Base-by-base conservation (phyloP, 106 monocot genomes). In the Dioscorea alata region DNA sequence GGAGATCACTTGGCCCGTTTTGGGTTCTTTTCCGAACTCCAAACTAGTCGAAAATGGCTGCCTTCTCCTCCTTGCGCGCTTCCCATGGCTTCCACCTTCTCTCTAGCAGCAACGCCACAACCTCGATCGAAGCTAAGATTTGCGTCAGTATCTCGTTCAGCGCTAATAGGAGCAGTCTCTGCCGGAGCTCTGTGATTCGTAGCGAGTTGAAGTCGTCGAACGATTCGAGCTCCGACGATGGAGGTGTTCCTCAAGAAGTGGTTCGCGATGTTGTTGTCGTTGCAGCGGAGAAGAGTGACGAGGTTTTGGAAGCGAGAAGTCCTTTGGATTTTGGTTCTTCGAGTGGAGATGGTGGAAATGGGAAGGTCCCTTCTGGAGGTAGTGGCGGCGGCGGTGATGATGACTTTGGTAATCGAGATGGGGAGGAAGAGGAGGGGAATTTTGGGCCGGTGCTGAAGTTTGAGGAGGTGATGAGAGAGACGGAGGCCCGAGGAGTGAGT, bases 401-500 rank as follows among this genome's bases (percentile, higher is more conserved):
- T 2, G 42, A 6, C 4, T 68, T 33, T n/a, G 57, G 64, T 58
- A 74, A 56, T 59, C 72, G 70, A 18, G 59, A 69, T 15, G 71
- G 59, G 18, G 66, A 64, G 0, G 42, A 64, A 21, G 73, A 71
- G 23, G 84, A 78, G 35, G 75, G 75, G 61, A 78, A 84, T 59
- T 85, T 88, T 51, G 88, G 87, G 34, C 84, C 84, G 12, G 19
- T 88, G 2, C 49, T 88, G 72, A 88, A 69, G 13, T 81, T 74
- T 57, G 78, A 81, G 16, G 84, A 88, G 50, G 84, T 88, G 20
- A 69, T 88, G 2, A 79, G 33, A 72, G 84, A 88, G 70, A 61
- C 57, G 12, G 80, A 88, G 58, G 67, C 62, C 10, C 71, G 69
- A 16, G 80, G 81, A 4, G 61, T 61, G 34, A 66, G 72, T 63